phyloP scores from a whole-genome alignment of 805 yeast genomes.

The Cyberlindnera misumaiensis region DNA sequence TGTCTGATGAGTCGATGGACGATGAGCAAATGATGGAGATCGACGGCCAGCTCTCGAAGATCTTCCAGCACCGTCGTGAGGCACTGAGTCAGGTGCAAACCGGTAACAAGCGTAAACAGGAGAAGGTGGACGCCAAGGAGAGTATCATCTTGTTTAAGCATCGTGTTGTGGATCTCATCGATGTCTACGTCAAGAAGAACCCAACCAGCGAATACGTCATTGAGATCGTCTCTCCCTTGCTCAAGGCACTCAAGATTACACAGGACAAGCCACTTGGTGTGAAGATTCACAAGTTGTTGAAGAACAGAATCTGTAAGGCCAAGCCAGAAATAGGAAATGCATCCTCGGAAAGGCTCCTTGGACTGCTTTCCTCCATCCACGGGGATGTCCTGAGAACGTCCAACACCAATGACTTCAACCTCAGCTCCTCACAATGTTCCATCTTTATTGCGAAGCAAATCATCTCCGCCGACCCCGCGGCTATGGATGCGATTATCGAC shows the following conservation, averaged over 20 bases:
- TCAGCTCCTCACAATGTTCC: conserved; percentile 54
- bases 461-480: conserved; percentile 27
- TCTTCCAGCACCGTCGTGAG: conserved; percentile 76
- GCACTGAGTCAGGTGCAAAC: conserved; percentile 48
- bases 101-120: conserved; percentile 64
- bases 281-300: conserved; percentile 68
- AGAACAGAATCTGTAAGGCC: conserved; percentile 48
- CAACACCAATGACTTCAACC: conserved; percentile 29
- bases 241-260: conserved; percentile 58
- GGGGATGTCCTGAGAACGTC: conserved; percentile 28
- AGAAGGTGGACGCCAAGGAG: conserved; percentile 72
- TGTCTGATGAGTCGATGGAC: conserved; percentile 80
- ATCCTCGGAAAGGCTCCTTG: conserved; percentile 20
- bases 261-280: conserved; percentile 63
- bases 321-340: conserved; percentile 24
- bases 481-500: conserved; percentile 41
- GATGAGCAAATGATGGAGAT: conserved; percentile 96
- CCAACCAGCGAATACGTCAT: conserved; percentile 30
- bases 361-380: conserved; percentile 36
- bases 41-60: conserved; percentile 75
- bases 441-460: conserved; percentile 57
- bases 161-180: conserved; percentile 72
- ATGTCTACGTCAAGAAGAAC: conserved; percentile 41
- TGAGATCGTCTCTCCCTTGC: conserved; percentile 45
- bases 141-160: conserved; percentile 73